Percentiles rank a stretch among this genome's conserved stretches.
Evolutionary conservation across 2,329 filamentous ascomycete genomes (phyloP).

Genomic region (Penicillium sp.): DNA sequence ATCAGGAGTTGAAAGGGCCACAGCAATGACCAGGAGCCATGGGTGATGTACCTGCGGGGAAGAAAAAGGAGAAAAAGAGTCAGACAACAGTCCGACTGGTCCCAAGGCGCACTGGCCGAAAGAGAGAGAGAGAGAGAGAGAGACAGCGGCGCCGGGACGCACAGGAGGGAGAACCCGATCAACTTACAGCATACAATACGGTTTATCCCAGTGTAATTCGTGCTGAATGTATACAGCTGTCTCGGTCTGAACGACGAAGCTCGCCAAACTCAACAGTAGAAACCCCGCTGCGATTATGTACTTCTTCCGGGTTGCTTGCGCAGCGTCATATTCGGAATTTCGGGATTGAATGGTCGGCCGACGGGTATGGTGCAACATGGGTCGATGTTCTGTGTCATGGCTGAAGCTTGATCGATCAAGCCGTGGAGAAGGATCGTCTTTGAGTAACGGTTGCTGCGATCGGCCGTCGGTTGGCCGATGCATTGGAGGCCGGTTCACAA

Average conservation of each 20-base stretch:
- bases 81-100: neutral
- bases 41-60: constrained; percentile 65
- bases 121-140: too few relatives aligned
- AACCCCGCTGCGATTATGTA: constrained; percentile 86
- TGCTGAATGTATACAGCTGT: constrained; percentile 92
- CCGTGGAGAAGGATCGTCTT: constrained; percentile 39
- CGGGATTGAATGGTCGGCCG: constrained; percentile 69
- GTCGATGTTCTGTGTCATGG: constrained; percentile 30
- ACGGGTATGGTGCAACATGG: constrained; percentile 43
- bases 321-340: constrained; percentile 61
- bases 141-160: too few relatives aligned
- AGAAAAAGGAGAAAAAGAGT: constrained; percentile 7
- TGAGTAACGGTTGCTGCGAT: constrained; percentile 51
- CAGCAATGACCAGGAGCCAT: constrained; percentile 85
- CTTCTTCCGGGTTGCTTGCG: constrained; percentile 65
- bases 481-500: constrained; percentile 42
- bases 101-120: too few relatives aligned
- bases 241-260: constrained; percentile 92
- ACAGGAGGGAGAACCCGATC: too few relatives aligned
- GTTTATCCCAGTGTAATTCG: constrained; percentile 88
- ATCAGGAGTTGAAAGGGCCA: constrained; percentile 81
- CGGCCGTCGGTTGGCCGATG: constrained; percentile 45
- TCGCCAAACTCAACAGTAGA: constrained; percentile 71
- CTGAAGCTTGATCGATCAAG: constrained; percentile 27
- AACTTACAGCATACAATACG: constrained; percentile 93